phyloP scores from a whole-genome alignment of 768 basidiomycete genomes.

The Crepidotus variabilis region DNA sequence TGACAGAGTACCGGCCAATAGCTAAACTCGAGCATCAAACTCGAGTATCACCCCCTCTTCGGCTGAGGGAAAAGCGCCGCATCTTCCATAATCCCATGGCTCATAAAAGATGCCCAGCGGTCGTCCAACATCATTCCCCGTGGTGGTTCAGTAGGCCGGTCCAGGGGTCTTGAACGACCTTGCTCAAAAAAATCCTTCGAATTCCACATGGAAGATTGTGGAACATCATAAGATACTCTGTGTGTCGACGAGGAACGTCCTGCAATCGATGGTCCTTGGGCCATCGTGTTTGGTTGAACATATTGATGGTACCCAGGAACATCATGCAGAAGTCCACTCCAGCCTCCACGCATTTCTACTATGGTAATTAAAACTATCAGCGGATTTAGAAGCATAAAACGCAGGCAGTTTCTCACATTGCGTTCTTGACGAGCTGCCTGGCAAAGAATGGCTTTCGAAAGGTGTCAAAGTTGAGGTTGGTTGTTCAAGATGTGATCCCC shows the following conservation, averaged over 20 bases:
- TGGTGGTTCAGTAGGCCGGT: background rate
- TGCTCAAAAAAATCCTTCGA: background rate
- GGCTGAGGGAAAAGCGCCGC: constrained; percentile 1
- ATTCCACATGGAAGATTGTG: background rate
- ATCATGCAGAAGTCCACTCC: constrained; percentile 36
- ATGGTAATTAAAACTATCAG: constrained; percentile 14
- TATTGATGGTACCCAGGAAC: constrained; percentile 19
- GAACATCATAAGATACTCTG: no score
- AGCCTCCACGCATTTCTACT: constrained; percentile 29
- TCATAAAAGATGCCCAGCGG: constrained; percentile 37
- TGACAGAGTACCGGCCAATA: no score
- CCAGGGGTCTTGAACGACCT: background rate
- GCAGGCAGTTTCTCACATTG: background rate
- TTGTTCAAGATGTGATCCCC: no score
- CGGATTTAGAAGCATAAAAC: background rate
- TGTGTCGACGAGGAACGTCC: no score
- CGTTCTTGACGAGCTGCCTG: background rate
- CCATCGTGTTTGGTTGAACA: no score
- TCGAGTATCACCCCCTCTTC: constrained; percentile 1
- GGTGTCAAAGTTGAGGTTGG: no score
- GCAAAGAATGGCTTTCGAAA: background rate
- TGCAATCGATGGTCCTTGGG: no score
- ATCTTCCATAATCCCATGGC: constrained; percentile 21
- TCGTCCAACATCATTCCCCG: constrained; percentile 28
- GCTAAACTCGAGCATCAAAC: background rate